Evolutionary conservation across 768 basidiomycete species (phyloP).

Genomic region (Candolleomyces eurysporus): DNA sequence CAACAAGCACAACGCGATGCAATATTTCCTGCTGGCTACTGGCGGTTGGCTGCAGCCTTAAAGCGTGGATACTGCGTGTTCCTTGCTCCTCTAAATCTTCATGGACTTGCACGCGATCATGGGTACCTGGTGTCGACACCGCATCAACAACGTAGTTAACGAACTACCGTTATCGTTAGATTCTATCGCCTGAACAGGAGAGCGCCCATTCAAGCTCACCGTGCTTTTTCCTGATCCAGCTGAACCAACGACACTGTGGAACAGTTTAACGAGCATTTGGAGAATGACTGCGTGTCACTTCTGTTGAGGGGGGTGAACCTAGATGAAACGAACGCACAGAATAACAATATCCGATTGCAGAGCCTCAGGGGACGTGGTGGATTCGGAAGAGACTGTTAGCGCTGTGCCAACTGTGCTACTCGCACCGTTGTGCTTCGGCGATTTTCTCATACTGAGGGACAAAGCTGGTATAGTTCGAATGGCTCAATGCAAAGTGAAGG

Average conservation of each 20-base stretch:
- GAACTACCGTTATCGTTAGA: not conserved
- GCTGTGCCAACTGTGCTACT: too few species aligned
- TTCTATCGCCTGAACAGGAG: not conserved
- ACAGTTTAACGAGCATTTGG: too few species aligned
- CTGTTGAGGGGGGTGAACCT: too few species aligned
- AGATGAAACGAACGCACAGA: not conserved
- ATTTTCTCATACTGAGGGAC: too few species aligned
- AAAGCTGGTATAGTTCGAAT: too few species aligned
- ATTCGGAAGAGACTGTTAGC: too few species aligned
- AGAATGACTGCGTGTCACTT: too few species aligned
- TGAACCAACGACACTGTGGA: not conserved
- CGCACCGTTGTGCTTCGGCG: too few species aligned
- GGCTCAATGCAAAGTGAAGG: too few species aligned
- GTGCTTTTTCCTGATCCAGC: not conserved
- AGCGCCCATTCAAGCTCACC: not conserved
- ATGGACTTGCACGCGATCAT: not conserved
- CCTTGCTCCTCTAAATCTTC: not conserved
- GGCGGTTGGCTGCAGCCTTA: not conserved
- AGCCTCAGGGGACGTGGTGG: not conserved
- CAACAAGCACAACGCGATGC: not conserved
- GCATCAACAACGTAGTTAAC: not conserved
- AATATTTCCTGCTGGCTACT: not conserved
- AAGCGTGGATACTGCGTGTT: not conserved
- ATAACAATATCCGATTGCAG: not conserved
- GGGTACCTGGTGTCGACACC: not conserved